Conservation (phyloP, 306 rosid genomes). For the Medicago arabica region DNA sequence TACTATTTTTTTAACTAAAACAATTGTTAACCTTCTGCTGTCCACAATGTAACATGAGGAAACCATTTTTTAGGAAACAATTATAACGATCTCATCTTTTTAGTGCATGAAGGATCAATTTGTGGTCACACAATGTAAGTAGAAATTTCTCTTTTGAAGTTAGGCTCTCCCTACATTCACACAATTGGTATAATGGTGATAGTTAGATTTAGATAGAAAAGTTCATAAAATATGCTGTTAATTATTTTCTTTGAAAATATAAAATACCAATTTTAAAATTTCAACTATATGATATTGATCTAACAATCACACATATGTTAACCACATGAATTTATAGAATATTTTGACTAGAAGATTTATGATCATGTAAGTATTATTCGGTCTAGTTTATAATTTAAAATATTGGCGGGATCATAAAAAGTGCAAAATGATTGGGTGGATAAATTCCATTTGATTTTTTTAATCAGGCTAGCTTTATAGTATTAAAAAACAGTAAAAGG, state of each 20-base stretch:
- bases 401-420: background rate
- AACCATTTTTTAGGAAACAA: too few species aligned
- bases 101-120: background rate
- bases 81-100: background rate
- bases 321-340: background rate
- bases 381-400: too few species aligned
- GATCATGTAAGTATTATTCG: background rate
- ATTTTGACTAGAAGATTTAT: too few species aligned
- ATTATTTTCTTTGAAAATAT: too few species aligned
- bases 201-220: too few species aligned
- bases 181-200: too few species aligned
- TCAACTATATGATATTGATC: too few species aligned
- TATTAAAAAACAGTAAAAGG: constrained; percentile 67
- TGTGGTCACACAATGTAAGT: background rate
- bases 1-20: background rate
- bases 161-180: background rate
- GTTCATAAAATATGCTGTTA: too few species aligned
- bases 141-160: background rate
- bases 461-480: constrained; percentile 15
- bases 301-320: too few species aligned
- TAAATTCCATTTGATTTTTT: constrained; percentile 23
- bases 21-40: background rate
- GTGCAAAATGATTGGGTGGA: constrained; percentile 38
- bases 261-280: too few species aligned
- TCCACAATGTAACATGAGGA: too few species aligned